Evolutionary conservation across 805 yeast genomes (phyloP).

Genomic region (Wickerhamomyces queroliae): DNA sequence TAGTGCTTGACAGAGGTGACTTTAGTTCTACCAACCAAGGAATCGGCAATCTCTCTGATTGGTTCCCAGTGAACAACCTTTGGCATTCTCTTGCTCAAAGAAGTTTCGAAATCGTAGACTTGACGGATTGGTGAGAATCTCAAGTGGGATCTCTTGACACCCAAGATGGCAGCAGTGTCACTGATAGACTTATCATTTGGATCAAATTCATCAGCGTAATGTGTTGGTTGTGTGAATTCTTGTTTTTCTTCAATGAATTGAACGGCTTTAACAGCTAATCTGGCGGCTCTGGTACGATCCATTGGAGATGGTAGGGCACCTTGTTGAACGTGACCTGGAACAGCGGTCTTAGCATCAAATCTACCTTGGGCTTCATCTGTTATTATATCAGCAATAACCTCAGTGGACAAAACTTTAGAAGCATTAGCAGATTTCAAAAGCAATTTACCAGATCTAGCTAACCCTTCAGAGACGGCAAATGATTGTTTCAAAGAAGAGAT

Average conservation of each 20-base stretch:
- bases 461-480: conserved; percentile 58
- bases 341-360: conserved; percentile 74
- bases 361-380: conserved; percentile 56
- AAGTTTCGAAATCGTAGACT: conserved; percentile 85
- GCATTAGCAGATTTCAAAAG: conserved; percentile 67
- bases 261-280: conserved; percentile 65
- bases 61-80: conserved; percentile 80
- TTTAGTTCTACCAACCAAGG: conserved; percentile 64
- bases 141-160: conserved; percentile 73
- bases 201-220: conserved; percentile 37
- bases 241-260: conserved; percentile 54
- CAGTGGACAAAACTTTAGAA: conserved; percentile 60
- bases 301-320: conserved; percentile 75
- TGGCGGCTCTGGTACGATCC: conserved; percentile 70
- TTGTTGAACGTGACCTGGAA: conserved; percentile 86
- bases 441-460: conserved; percentile 63
- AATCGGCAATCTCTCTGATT: conserved; percentile 74
- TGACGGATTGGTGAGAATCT: conserved; percentile 67
- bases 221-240: conserved; percentile 35
- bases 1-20: neutral
- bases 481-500: conserved; percentile 53
- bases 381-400: conserved; percentile 62
- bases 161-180: conserved; percentile 74
- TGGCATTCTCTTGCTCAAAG: conserved; percentile 77
- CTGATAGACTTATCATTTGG: conserved; percentile 31